Base-by-base conservation (phyloP, 1,139 yeast genomes). In the Nakaseomyces glabratus region DNA sequence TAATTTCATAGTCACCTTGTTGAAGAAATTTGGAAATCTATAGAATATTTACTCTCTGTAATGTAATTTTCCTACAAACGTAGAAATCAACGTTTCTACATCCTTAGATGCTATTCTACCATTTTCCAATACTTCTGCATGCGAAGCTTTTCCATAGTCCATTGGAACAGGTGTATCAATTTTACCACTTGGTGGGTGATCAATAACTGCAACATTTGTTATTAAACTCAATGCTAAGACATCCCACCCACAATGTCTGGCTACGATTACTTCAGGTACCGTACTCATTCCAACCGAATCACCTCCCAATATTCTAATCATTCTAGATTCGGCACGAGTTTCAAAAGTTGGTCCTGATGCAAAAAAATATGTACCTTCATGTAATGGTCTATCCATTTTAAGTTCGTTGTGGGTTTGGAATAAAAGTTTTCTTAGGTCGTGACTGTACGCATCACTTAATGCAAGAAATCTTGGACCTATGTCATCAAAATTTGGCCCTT, bases 231-330 rank as follows among this genome's bases (percentile, higher is more conserved):
- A 58, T 0, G 96, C 97, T 42, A 90, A 64, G 3, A 85, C 94
- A 44, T 67, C 68, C 62, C 93, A 59, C 1, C 86, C 93, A 39
- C 79, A 71, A 57, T 90, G 97, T 52, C 95, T 77, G 3, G 95
- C 97, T 10, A 84, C 80, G 44, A 86, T 74, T 2, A 85, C 94
- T 58, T 90, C 98, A 0, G 98, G 96, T 22, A 88, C 96, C 0
- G 97, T 90, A 40, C 95, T 82, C 98, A 90, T 90, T 3, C 98
- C 98, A 4, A 88, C 97, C 0, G 93, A 84, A 59, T 90, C 96
- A 32, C 86, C 96, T 6, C 97, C 97, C 31, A 82, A 48, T 8
- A 65, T 49, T 42, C 75, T 62, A 31, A 88, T 65, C 68, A 78
- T 69, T 40, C 95, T 67, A n/a, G 81, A 81, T 60, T 90, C 97